Conservation (phyloP, 495 filamentous ascomycete genomes). For the Annulohypoxylon bovei region DNA sequence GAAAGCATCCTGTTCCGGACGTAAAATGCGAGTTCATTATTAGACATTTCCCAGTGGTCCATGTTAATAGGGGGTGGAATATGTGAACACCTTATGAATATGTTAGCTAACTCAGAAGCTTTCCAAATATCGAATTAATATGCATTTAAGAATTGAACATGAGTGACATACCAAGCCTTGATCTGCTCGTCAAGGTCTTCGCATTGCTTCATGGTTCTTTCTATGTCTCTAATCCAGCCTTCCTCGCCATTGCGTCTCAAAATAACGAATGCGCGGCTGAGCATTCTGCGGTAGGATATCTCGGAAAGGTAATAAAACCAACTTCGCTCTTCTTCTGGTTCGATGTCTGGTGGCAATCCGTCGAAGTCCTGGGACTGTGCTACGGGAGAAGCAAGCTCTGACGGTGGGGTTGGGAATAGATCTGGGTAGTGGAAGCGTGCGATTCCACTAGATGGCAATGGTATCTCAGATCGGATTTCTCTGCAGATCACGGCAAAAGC, state of each 20-base stretch:
- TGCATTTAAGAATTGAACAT: background rate
- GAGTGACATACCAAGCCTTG: constrained; percentile 1
- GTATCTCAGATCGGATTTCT: constrained; percentile 6
- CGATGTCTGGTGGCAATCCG: background rate
- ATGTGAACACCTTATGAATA: background rate
- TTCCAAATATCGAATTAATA: background rate
- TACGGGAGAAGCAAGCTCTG: background rate
- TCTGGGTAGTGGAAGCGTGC: constrained; percentile 7
- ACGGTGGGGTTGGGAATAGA: constrained; percentile 4
- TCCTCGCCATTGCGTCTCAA: constrained; percentile 1
- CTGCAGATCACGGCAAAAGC: background rate
- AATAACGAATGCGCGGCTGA: constrained; percentile 1
- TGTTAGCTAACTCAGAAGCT: background rate
- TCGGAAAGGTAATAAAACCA: constrained; percentile 14
- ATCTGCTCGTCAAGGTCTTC: constrained; percentile 12
- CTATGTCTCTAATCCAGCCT: constrained; percentile 1
- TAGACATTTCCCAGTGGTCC: background rate
- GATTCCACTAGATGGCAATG: background rate
- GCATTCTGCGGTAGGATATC: background rate
- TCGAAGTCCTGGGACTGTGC: background rate
- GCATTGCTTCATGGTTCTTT: background rate
- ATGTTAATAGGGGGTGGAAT: constrained; percentile 3
- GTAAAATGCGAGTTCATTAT: constrained; percentile 1
- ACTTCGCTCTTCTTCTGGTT: constrained; percentile 8
- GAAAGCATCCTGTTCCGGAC: background rate